Evolutionary conservation across 257 asterid genomes (phyloP), one percentile per base, ranked within the genome.

Genomic region (Solanum megistacrolobum): DNA sequence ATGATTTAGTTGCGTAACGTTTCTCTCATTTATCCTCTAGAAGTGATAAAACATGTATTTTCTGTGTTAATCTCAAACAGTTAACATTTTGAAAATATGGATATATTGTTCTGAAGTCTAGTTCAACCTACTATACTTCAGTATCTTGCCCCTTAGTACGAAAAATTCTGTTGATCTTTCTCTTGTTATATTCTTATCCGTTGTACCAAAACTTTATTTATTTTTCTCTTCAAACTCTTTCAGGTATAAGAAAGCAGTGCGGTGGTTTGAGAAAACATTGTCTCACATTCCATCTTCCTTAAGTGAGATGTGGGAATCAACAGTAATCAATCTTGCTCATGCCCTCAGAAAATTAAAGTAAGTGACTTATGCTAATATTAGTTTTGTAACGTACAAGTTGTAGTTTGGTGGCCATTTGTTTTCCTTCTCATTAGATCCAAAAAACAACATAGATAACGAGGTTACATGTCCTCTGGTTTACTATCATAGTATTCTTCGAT

Each of bases 281-380:
- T 89, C 94, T 90, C 96, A 86, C 88, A 93, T 97, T 86, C 94
- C 99, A 52, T 96, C 99, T 91, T 93, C 98, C 83, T 87, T 93
- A 87, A 95, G 93, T 89, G 99, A 95, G 94, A 93, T 92, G 94
- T 97, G 99, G 99, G 99, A 97, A 90, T 97, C 99, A 86, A 97
- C 99, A n/a, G 87, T 97, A 36, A 96, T 95, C 89, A 97, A 96
- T 91, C 96, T 97, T 86, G 99, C 99, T 92, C 98, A 97, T 90
- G 95, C 99, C 31, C 90, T 97, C 92, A 92, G 99, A 89, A 97
- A 97, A 92, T 89, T 95, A 36, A 94, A 91, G 99, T 97, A 91
- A 1, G 98, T 75, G 29, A 62, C 83, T 10, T 68, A 3, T 86
- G 71, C 84, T 35, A 48, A 29, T 1, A 25, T 68, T 23, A 35